Evolutionary conservation across 495 filamentous ascomycete genomes (phyloP).

Genomic region (Amniculicola lignicola): DNA sequence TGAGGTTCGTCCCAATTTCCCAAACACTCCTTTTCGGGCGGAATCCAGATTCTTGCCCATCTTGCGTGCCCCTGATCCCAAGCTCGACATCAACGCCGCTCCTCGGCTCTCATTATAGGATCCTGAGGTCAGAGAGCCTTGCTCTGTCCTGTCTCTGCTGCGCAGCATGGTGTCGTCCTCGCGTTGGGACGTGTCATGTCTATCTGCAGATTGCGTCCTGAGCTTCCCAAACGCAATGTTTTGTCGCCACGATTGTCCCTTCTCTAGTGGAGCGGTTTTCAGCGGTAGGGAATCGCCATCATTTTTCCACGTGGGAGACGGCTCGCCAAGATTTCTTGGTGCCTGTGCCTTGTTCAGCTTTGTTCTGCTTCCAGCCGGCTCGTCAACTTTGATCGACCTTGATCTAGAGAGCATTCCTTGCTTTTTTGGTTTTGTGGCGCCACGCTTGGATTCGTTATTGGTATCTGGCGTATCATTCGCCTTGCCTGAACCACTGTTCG

Average conservation of each 20-base stretch:
- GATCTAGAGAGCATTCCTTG: conserved; percentile 24
- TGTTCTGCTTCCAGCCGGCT: conserved; percentile 5
- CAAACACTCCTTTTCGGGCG: conserved; percentile 73
- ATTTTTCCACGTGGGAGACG: conserved; percentile 38
- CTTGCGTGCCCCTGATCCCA: conserved; percentile 61
- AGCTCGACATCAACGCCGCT: conserved; percentile 45
- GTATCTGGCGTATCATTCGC: conserved; percentile 1
- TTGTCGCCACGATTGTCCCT: conserved; percentile 61
- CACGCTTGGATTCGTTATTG: conserved; percentile 5
- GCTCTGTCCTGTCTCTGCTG: conserved; percentile 51
- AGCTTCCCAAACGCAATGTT: conserved; percentile 58
- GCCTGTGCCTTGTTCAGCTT: conserved; percentile 18
- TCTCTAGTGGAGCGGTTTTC: conserved; percentile 60
- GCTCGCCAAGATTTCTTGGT: conserved; percentile 28
- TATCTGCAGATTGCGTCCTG: conserved; percentile 64
- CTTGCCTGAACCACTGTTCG: conserved; percentile 7
- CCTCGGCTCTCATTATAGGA: conserved; percentile 64
- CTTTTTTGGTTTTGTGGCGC: conserved; percentile 21
- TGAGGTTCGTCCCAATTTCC: conserved; percentile 68
- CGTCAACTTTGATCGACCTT: conserved; percentile 30
- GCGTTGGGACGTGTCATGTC: conserved; percentile 41
- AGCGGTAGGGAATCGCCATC: conserved; percentile 39
- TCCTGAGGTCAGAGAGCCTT: conserved; percentile 48
- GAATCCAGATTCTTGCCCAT: conserved; percentile 70
- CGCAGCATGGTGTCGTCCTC: conserved; percentile 45